These are phyloP conservation scores for Andrographis paniculata DNA, from an alignment of 305 asterid genomes.

Conservation along the genomic window DNA sequence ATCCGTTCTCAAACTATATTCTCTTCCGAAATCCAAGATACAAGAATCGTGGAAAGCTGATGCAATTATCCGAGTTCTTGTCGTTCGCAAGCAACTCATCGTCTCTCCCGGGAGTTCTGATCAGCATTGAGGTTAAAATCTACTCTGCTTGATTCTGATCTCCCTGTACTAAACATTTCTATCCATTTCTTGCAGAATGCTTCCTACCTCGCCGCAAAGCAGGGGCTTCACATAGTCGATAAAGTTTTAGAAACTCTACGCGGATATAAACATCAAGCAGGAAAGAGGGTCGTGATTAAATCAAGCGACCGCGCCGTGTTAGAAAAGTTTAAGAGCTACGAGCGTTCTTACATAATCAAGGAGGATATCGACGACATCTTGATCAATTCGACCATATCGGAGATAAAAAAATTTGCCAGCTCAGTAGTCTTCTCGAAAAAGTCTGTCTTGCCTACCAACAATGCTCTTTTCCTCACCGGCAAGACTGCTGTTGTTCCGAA, in stretches of 20 bases:
- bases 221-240: conserved; percentile 51
- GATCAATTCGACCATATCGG: conserved; percentile 49
- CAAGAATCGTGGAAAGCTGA: conserved; percentile 36
- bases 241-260: conserved; percentile 52
- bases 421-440: conserved; percentile 44
- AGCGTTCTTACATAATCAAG: conserved; percentile 49
- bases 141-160: background rate
- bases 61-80: conserved; percentile 57
- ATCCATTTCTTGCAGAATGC: conserved; percentile 43
- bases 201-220: conserved; percentile 53
- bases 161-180: background rate
- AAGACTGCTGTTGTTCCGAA: conserved; percentile 42
- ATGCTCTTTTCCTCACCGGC: conserved; percentile 23
- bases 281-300: conserved; percentile 45
- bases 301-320: conserved; percentile 68
- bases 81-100: conserved; percentile 46
- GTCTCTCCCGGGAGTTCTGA: conserved; percentile 66
- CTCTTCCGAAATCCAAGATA: conserved; percentile 53
- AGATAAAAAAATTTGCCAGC: conserved; percentile 53
- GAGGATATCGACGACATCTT: conserved; percentile 38
- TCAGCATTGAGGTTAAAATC: conserved; percentile 65
- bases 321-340: conserved; percentile 38
- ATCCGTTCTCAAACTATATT: conserved; percentile 24
- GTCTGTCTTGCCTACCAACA: conserved; percentile 38
- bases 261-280: conserved; percentile 40